Base-by-base conservation (phyloP, 2,329 filamentous ascomycete species). In the Fusarium anguioides region DNA sequence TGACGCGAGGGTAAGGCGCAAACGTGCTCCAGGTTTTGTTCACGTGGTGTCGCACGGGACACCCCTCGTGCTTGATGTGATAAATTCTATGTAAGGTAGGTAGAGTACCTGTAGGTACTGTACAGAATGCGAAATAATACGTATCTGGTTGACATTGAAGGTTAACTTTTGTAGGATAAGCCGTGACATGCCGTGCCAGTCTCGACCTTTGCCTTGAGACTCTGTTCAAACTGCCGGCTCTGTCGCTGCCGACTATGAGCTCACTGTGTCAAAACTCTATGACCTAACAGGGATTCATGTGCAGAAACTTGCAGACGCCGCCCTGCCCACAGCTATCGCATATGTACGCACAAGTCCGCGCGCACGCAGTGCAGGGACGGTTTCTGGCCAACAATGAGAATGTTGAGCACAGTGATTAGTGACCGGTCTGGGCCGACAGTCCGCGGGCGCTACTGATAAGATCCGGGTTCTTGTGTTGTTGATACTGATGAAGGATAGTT, bases 351-450 rank as follows among this genome's bases (percentile, higher is more conserved):
- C 45, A 46, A 55, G 49, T 45, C 50, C 46, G 40, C 60, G 20
- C 60, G 37, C 48, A 39, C 44, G 36, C 49, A 29, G 39, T 35
- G 36, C 49, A 29, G 29, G 46, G 36, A 50, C 45, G 52, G 31
- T 40, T 12, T 12, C n/a, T 45, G 37, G 27, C 48, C 52, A 66
- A 48, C 53, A 47, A 52, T 49, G 42, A 58, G 40, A 53, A 45
- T 23, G 40, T 44, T 53, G 50, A 49, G 33, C 54, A 44, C 33
- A 31, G 54, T 60, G 27, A 12, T 29, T 12, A 63, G 60, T 54
- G 63, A 58, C 59, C 63, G 59, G 55, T 59, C 66, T 71, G 71
- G 66, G 63, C 63, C 67, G 66, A 72, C 64, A 65, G 60, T 67
- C 66, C 49, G 46, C 31, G 50, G 44, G 50, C 54, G 59, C 61